A percentile compares a stretch with the other conserved stretches of the same genome.
These are phyloP conservation scores for Piper longum DNA, from an alignment of 164 flowering plant species.

Conservation along the genomic window DNA sequence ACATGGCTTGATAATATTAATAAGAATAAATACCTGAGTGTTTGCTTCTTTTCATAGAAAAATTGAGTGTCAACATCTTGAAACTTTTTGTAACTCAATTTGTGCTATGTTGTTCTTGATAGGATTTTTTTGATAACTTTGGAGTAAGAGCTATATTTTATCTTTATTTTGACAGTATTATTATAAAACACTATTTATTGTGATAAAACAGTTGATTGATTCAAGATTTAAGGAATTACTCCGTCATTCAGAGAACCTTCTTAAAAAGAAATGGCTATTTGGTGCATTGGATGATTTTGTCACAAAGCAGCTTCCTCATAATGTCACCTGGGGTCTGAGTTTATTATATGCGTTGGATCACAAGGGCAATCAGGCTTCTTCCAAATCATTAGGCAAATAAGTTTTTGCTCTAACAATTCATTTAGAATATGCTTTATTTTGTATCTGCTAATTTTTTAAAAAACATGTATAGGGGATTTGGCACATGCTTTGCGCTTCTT, in stretches of 20 bases:
- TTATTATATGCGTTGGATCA: constrained; percentile 91
- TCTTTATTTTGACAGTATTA: no score
- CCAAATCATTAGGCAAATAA: constrained; percentile 66
- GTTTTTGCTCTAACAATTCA: neutral
- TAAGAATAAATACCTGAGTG: no score
- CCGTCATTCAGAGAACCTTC: constrained; percentile 50
- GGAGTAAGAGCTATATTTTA: no score
- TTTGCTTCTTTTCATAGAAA: no score
- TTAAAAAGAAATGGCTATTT: constrained; percentile 82
- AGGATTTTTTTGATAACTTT: no score
- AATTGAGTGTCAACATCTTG: no score
- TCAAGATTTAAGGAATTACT: constrained; percentile 66
- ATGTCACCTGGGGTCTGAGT: constrained; percentile 99
- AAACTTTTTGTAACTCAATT: no score
- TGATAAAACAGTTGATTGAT: constrained; percentile 66
- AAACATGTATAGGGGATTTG: constrained; percentile 52
- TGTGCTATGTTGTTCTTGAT: no score
- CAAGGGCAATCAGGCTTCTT: constrained; percentile 63
- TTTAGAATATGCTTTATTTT: neutral
- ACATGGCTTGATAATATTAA: no score
- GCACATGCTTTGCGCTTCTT: constrained; percentile 95
- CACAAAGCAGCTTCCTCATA: constrained; percentile 95
- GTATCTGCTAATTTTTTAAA: constrained; percentile 3
- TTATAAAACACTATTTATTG: neutral
- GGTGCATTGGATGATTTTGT: constrained; percentile 85